phyloP scores from a whole-genome alignment of 768 basidiomycete genomes.

The Lepiota subincarnata region DNA sequence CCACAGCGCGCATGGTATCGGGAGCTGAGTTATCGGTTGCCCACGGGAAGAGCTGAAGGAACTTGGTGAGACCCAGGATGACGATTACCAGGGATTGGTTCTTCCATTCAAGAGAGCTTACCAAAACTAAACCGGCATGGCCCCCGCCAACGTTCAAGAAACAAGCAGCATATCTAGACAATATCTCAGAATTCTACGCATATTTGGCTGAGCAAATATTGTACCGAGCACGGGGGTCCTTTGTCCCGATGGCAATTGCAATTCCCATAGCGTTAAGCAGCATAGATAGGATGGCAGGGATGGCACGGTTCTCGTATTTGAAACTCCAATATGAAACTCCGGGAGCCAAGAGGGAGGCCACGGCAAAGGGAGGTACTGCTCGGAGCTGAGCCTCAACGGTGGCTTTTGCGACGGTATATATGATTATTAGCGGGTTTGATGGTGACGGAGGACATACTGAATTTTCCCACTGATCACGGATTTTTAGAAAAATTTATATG shows the following conservation, averaged over 20 bases:
- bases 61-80: neutral
- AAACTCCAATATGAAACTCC: constrained; percentile 24
- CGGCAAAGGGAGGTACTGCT: constrained; percentile 37
- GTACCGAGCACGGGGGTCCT: constrained; percentile 26
- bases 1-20: constrained; percentile 36
- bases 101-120: neutral
- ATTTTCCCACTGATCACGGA: neutral
- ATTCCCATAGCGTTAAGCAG: constrained; percentile 32
- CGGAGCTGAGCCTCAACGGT: constrained; percentile 33
- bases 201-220: neutral
- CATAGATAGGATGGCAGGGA: constrained; percentile 25
- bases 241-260: constrained; percentile 31
- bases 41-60: constrained; percentile 31
- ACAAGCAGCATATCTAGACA: constrained; percentile 32
- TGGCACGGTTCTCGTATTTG: constrained; percentile 23
- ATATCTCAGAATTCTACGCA: neutral
- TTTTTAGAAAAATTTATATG: too few relatives aligned
- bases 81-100: neutral
- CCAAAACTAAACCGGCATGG: constrained; percentile 26
- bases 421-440: too few relatives aligned
- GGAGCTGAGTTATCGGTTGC: constrained; percentile 39
- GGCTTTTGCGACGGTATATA: too few relatives aligned
- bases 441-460: neutral
- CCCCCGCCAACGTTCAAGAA: constrained; percentile 33
- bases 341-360: constrained; percentile 31